phyloP scores from a whole-genome alignment of 176 grass and related monocot species.

The Aechmea fasciata region DNA sequence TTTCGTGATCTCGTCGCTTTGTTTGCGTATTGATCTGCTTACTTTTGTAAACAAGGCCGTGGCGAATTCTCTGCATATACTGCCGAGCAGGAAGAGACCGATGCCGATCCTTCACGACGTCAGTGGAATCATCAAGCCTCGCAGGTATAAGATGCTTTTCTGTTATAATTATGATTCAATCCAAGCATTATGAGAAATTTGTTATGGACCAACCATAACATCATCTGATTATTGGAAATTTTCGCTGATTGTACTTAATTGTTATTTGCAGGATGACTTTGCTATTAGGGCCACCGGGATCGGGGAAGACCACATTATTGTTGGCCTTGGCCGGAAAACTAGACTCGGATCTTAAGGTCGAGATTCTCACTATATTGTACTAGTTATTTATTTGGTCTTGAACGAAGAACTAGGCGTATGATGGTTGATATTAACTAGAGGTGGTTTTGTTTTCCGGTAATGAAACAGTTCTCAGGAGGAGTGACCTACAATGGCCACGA shows the following conservation, averaged over 20 bases:
- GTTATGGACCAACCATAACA: not conserved
- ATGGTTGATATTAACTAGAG: not conserved
- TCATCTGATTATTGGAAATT: constrained; percentile 1
- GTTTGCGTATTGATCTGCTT: not conserved
- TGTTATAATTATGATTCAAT: constrained; percentile 4
- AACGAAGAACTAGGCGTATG: not conserved
- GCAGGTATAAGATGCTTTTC: constrained; percentile 38
- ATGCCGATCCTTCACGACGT: constrained; percentile 78
- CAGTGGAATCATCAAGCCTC: constrained; percentile 81
- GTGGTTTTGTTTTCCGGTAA: not conserved
- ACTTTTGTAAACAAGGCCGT: constrained; percentile 28
- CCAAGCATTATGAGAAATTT: not conserved
- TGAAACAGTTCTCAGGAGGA: constrained; percentile 42
- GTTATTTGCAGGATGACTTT: constrained; percentile 67
- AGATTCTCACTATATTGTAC: not conserved
- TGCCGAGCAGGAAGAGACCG: constrained; percentile 56
- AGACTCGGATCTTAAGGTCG: constrained; percentile 60
- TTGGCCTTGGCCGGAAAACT: constrained; percentile 78
- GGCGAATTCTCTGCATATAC: constrained; percentile 52
- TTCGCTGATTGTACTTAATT: not conserved
- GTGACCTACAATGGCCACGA: constrained; percentile 87
- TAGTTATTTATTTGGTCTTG: not conserved
- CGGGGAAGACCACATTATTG: constrained; percentile 87
- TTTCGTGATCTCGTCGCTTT: not conserved
- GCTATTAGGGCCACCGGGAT: constrained; percentile 80